phyloP scores from a whole-genome alignment of 768 basidiomycete species.

The Gelatoporia subvermispora region DNA sequence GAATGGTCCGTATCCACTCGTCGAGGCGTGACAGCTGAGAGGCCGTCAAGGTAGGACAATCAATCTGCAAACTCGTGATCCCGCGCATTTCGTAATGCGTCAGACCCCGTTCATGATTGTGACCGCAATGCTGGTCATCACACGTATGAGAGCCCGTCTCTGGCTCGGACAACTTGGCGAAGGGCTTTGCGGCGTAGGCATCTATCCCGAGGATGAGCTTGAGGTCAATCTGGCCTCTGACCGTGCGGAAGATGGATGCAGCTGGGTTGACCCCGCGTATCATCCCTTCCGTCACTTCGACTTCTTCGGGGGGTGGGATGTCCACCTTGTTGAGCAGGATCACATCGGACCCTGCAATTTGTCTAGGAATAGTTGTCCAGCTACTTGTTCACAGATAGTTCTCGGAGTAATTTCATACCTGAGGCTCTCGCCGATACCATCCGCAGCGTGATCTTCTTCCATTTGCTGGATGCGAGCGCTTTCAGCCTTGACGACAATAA shows the following conservation, averaged over 20 bases:
- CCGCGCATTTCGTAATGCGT: slow-evolving; percentile 70
- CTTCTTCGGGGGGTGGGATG: slow-evolving; percentile 45
- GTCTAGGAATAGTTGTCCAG: slow-evolving; percentile 43
- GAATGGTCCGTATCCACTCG: slow-evolving; percentile 70
- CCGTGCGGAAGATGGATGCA: slow-evolving; percentile 68
- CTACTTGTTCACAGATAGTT: too few species aligned
- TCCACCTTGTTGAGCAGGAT: slow-evolving; percentile 91
- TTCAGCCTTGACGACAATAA: neutral
- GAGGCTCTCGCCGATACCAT: slow-evolving; percentile 72
- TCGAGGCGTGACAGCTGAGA: slow-evolving; percentile 54
- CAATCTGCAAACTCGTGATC: slow-evolving; percentile 77
- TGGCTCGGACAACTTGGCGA: slow-evolving; percentile 9
- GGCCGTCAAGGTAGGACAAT: slow-evolving; percentile 53
- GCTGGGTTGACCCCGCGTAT: slow-evolving; percentile 79
- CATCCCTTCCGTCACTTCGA: slow-evolving; percentile 48
- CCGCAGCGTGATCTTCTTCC: slow-evolving; percentile 65
- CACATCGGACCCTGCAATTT: slow-evolving; percentile 90
- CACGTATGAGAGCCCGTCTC: slow-evolving; percentile 19
- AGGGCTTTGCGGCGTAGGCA: slow-evolving; percentile 61
- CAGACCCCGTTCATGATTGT: slow-evolving; percentile 28
- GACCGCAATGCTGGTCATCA: slow-evolving; percentile 27
- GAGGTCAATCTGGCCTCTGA: slow-evolving; percentile 70
- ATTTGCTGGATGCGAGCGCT: slow-evolving; percentile 63
- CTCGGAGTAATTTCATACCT: slow-evolving; percentile 42
- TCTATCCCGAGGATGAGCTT: slow-evolving; percentile 71